Base-by-base conservation (phyloP, 2,329 filamentous ascomycete species). In the Trichoderma sp. region DNA sequence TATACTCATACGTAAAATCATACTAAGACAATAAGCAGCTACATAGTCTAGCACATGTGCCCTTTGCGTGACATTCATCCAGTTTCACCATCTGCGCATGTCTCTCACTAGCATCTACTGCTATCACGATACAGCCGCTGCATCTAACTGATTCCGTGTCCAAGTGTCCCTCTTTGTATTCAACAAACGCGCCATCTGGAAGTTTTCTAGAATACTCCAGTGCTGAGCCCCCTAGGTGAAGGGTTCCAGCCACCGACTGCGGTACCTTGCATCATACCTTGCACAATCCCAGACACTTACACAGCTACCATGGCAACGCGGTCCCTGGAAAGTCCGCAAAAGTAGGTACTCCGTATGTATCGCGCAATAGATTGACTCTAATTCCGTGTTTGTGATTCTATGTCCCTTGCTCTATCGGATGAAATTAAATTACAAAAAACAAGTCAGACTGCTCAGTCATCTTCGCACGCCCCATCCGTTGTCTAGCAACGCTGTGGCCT, bases 381-480 rank as follows among this genome's bases (percentile, higher is more conserved):
- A 18, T 21, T 31, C 16, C 33, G 11, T 11, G 38, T 18, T n/a
- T 0, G 24, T 71, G 31, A 14, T 12, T 14, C 6, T 33, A 71
- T 45, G n/a, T 71, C 33, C 33, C 21, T 29, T 41, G 27, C 27
- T 71, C 35, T 71, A 62, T 71, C 16, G 29, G 33, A 59, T 27
- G 9, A 71, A 45, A 60, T 18, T 18, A 31, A n/a, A 45, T 45
- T 45, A 45, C 0, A 45, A 50, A 50, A 6, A 31, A n/a, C 6
- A 29, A n/a, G 16, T 8, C 41, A 60, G n/a, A 71, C 11, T 33
- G 18, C 31, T 27, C 41, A 5, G 11, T n/a, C 31, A 29, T 83
- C 86, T 87, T 78, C 85, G 84, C 29, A 94, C 91, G 0, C 94
- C 94, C 93, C 93, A 97, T 6, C 92, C 93, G 76, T 93, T 82